Evolutionary conservation across 768 basidiomycete species (phyloP).

Genomic region (Candolleomyces efflorescens): DNA sequence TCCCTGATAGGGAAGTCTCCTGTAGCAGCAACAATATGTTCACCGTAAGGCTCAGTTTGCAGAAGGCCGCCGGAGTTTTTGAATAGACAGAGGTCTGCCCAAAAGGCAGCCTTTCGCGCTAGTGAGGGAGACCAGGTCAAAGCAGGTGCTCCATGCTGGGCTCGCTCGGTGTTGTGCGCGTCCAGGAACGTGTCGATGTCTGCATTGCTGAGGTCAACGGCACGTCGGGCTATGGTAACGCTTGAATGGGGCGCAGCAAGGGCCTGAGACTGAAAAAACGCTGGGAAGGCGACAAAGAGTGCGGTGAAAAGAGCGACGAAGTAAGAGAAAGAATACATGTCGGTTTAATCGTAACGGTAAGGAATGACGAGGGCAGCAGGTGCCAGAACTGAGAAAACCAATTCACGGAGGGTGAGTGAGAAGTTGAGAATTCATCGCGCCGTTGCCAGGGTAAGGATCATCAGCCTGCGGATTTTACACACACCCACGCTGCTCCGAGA

Average conservation of each 20-base stretch:
- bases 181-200: conserved; percentile 24
- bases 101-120: conserved; percentile 42
- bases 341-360: conserved; percentile 17
- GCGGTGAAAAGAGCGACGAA: conserved; percentile 19
- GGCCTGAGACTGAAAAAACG: conserved; percentile 12
- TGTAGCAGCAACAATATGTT: conserved; percentile 54
- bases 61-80: conserved; percentile 43
- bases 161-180: conserved; percentile 47
- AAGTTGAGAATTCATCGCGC: not conserved
- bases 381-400: conserved; percentile 18
- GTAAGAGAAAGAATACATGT: conserved; percentile 19
- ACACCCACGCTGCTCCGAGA: too few relatives aligned
- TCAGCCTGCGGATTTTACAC: too few relatives aligned
- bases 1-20: conserved; percentile 37
- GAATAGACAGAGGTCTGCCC: conserved; percentile 49
- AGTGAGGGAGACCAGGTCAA: conserved; percentile 47
- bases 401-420: conserved; percentile 8
- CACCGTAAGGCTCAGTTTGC: conserved; percentile 40
- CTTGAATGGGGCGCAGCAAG: conserved; percentile 15
- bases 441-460: not conserved
- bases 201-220: conserved; percentile 13
- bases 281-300: conserved; percentile 18
- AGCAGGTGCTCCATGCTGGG: conserved; percentile 33
- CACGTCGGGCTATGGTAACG: conserved; percentile 18
- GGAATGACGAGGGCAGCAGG: conserved; percentile 27